Evolutionary conservation across 176 grass and related monocot species (phyloP), one percentile per base, ranked within the genome.

Genomic region (Dendrocalamus sinicus): DNA sequence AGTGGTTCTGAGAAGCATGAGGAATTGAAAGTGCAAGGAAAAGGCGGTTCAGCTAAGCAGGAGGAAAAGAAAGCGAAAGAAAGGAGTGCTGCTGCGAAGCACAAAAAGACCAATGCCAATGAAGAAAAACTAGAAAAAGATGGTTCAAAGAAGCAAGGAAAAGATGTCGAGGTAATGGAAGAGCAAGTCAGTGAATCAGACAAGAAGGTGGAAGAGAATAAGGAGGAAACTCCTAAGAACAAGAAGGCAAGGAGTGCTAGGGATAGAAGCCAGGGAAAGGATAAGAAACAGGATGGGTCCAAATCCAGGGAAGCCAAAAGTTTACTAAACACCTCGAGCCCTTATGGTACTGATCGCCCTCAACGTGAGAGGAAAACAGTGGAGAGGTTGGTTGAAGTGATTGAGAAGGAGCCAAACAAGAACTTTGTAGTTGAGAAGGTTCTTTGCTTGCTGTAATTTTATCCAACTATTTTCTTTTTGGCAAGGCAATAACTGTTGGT

Each of bases 331-430:
- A 90, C 70, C 59, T 76, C 76, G 13, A 88, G 81, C 12, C 65
- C 93, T 32, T 99, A 90, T 86, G 79, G 74, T 67, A 68, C 78
- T 28, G 97, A 99, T 20, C 91, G 97, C 72, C 97, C 97, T 86
- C 92, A 96, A 30, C 93, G 94, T 73, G 94, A 99, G 85, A 99
- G 94, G 84, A 99, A 96, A 89, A 94, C 87, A 41, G 97, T 99
- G 70, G 97, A 96, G 84, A 96, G 97, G 67, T 94, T 99, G 73
- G 97, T 99, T 46, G 97, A 99, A 92, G 94, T 96, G 76, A 96
- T 99, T 96, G 97, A 96, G 44, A 99, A 99, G 80, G 97, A 96
- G 73, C 84, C 92, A 69, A 90, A 87, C 71, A 87, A 9, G 74
- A 85, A 81, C 46, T 99, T 99, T 24, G 32, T 94, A 68, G 87